Percentiles rank a stretch among this genome's conserved stretches.
Conservation (phyloP, 2,329 filamentous ascomycete species). For the Pseudocercospora eumusae region DNA sequence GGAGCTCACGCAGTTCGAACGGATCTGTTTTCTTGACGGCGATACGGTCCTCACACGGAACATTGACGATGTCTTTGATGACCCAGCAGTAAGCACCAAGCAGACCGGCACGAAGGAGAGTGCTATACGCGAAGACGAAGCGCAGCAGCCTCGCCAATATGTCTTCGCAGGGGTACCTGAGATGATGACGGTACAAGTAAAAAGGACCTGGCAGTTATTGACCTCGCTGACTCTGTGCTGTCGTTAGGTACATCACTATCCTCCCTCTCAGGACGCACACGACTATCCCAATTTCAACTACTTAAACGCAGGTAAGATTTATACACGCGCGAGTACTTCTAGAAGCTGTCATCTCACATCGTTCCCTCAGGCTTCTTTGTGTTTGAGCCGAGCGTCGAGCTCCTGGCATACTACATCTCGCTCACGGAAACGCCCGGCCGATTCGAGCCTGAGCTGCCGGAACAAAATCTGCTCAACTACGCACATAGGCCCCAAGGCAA, state of each 20-base stretch:
- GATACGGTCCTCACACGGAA: slow-evolving; percentile 27
- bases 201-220: neutral
- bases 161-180: slow-evolving; percentile 40
- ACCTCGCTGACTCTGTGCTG: neutral
- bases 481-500: slow-evolving; percentile 41
- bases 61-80: slow-evolving; percentile 34
- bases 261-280: slow-evolving; percentile 31
- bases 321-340: neutral
- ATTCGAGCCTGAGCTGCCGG: slow-evolving; percentile 39
- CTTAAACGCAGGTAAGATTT: slow-evolving; percentile 37
- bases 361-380: slow-evolving; percentile 38
- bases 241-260: slow-evolving; percentile 36
- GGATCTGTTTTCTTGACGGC: slow-evolving; percentile 41
- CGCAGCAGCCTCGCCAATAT: slow-evolving; percentile 31
- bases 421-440: slow-evolving; percentile 35
- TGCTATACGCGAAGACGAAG: slow-evolving; percentile 5
- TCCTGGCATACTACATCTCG: slow-evolving; percentile 38
- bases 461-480: slow-evolving; percentile 43
- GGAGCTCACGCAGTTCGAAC: slow-evolving; percentile 43
- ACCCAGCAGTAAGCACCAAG: neutral
- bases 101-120: neutral
- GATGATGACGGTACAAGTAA: slow-evolving; percentile 23
- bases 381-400: slow-evolving; percentile 33
- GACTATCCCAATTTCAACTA: slow-evolving; percentile 37
- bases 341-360: neutral